Percentiles rank a stretch among this genome's conserved stretches.
phyloP scores from a whole-genome alignment of 768 basidiomycete species.

The Mycena galopus region DNA sequence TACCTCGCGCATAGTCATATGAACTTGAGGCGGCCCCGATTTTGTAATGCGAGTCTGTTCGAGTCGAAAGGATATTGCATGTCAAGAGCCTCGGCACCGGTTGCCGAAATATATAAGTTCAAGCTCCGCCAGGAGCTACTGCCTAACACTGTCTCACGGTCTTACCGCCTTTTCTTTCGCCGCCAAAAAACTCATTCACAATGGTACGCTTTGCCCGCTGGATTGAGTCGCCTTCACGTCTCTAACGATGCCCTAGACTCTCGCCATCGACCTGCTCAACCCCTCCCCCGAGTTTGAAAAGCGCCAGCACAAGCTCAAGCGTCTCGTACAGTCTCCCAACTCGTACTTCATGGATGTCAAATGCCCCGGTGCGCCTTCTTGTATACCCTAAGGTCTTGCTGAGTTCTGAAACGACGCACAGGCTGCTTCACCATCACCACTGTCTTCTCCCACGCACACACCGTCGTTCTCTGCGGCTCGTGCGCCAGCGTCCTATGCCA shows the following conservation, averaged over 20 bases:
- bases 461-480: conserved; percentile 92
- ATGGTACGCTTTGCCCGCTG: conserved; percentile 40
- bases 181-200: conserved; percentile 41
- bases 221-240: neutral
- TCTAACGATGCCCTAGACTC: conserved; percentile 68
- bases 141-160: too few relatives aligned
- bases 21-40: too few relatives aligned
- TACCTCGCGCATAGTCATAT: too few relatives aligned
- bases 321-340: conserved; percentile 97
- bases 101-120: neutral
- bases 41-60: neutral
- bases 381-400: conserved; percentile 19
- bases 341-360: conserved; percentile 99
- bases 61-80: neutral
- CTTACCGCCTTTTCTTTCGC: neutral
- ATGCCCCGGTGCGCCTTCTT: conserved; percentile 84
- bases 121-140: neutral
- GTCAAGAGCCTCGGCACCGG: neutral
- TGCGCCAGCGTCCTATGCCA: conserved; percentile 97
- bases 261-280: conserved; percentile 98
- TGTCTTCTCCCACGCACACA: conserved; percentile 99
- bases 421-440: conserved; percentile 96
- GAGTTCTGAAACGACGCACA: conserved; percentile 43
- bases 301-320: conserved; percentile 98
- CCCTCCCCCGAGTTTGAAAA: conserved; percentile 89